Evolutionary conservation across 2,329 filamentous ascomycete species (phyloP).

Genomic region (Exophiala spinifera): DNA sequence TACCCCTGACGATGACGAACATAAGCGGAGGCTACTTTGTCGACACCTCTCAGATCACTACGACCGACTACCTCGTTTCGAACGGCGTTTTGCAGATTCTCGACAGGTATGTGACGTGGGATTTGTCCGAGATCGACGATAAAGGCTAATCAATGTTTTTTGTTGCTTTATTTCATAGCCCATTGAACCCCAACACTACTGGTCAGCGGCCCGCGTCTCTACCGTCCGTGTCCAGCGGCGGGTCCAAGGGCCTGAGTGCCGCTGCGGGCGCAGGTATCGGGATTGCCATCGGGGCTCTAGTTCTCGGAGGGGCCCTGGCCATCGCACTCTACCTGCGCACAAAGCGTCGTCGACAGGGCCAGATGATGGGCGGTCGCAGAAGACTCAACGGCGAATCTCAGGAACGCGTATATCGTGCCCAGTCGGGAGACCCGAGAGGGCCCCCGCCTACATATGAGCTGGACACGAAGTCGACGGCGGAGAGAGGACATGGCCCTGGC

Average conservation of each 20-base stretch:
- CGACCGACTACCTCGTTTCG: slow-evolving; percentile 49
- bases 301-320: slow-evolving; percentile 19
- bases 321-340: slow-evolving; percentile 18
- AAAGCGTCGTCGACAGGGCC: slow-evolving; percentile 11
- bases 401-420: slow-evolving; percentile 1
- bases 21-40: slow-evolving; percentile 45
- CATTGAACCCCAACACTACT: slow-evolving; percentile 22
- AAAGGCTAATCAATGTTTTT: no score
- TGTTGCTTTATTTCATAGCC: slow-evolving; percentile 1
- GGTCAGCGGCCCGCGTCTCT: slow-evolving; percentile 1
- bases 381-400: slow-evolving; percentile 5
- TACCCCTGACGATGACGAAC: slow-evolving; percentile 48
- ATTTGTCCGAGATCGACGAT: no score
- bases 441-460: slow-evolving; percentile 24
- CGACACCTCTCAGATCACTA: slow-evolving; percentile 53
- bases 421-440: not conserved
- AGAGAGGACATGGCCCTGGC: not conserved
- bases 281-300: slow-evolving; percentile 22
- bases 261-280: slow-evolving; percentile 23
- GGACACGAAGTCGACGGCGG: slow-evolving; percentile 15
- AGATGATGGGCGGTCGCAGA: not conserved
- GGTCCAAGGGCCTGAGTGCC: slow-evolving; percentile 17
- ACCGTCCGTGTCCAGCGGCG: not conserved
- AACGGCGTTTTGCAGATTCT: slow-evolving; percentile 60
- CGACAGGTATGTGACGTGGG: slow-evolving; percentile 48